Conservation (phyloP, 176 grass and related monocot species). For the Aegilops umbellulata region DNA sequence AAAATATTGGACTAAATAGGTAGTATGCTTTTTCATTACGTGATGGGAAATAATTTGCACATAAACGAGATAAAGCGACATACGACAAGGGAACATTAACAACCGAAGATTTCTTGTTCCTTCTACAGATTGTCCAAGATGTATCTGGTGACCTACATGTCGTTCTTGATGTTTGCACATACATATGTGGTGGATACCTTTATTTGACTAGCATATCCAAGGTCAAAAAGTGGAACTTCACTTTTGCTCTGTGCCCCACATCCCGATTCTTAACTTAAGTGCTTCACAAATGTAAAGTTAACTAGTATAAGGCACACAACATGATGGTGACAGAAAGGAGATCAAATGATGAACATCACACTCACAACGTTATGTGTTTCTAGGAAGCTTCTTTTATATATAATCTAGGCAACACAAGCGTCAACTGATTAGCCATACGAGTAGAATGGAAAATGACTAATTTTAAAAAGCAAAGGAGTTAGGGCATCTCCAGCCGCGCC, state of each 20-base stretch:
- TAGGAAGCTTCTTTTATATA: conserved; percentile 13
- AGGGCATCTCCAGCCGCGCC: too few relatives aligned
- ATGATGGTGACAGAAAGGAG: conserved; percentile 14
- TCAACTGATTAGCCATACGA: conserved; percentile 29
- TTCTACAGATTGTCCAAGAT: background rate
- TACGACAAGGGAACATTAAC: background rate
- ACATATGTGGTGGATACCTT: background rate
- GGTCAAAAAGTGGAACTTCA: conserved; percentile 8
- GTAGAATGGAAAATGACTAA: conserved; percentile 14
- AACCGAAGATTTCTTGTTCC: background rate
- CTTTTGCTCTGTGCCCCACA: background rate
- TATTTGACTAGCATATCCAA: conserved; percentile 12
- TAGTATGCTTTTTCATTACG: background rate
- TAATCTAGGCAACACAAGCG: conserved; percentile 17
- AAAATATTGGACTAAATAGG: background rate
- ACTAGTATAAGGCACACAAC: conserved; percentile 4
- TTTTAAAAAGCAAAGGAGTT: conserved; percentile 14
- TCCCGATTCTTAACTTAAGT: conserved; percentile 19
- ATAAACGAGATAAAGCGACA: background rate
- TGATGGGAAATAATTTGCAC: background rate
- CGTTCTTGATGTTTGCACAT: background rate
- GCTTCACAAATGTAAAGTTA: conserved; percentile 6
- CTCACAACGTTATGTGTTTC: background rate
- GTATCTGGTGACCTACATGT: background rate
- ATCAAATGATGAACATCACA: conserved; percentile 23